These are phyloP conservation scores for fission yeast (Schizosaccharomyces pombe) DNA, from an alignment of 805 yeast genomes.

Conservation along the genomic window DNA sequence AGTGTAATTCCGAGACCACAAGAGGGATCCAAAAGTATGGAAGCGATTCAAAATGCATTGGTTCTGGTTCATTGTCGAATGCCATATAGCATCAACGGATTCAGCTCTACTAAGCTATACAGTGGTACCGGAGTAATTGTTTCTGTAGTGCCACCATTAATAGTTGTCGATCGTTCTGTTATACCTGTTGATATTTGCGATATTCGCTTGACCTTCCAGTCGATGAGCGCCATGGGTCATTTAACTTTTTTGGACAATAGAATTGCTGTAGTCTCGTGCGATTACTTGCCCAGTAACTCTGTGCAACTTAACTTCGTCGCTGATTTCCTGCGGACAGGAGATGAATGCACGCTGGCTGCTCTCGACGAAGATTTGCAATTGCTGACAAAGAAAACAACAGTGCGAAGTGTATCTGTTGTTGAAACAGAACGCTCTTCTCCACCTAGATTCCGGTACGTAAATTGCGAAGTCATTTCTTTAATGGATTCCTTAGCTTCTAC, in stretches of 20 bases:
- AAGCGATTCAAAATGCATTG: slow-evolving; percentile 7
- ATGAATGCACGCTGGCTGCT: slow-evolving; percentile 55
- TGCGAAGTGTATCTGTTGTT: slow-evolving; percentile 51
- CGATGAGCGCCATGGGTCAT: slow-evolving; percentile 69
- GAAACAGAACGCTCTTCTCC: slow-evolving; percentile 40
- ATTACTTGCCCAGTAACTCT: slow-evolving; percentile 57
- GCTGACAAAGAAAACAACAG: slow-evolving; percentile 44
- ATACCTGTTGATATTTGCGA: slow-evolving; percentile 72
- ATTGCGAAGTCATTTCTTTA: slow-evolving; percentile 49
- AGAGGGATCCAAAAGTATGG: slow-evolving; percentile 2
- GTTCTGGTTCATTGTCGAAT: slow-evolving; percentile 9
- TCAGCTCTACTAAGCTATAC: slow-evolving; percentile 16
- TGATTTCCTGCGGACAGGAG: slow-evolving; percentile 49
- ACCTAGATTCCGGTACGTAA: slow-evolving; percentile 71
- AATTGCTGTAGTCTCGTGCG: slow-evolving; percentile 65
- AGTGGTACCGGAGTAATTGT: slow-evolving; percentile 48
- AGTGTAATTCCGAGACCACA: neutral
- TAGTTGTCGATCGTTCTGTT: slow-evolving; percentile 48
- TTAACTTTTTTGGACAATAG: slow-evolving; percentile 54
- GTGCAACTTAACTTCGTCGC: slow-evolving; percentile 36
- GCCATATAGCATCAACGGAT: slow-evolving; percentile 10
- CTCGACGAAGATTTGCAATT: slow-evolving; percentile 46
- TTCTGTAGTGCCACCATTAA: slow-evolving; percentile 59
- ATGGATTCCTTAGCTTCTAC: slow-evolving; percentile 51
- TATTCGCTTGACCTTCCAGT: slow-evolving; percentile 20